Evolutionary conservation across 768 basidiomycete genomes (phyloP).

Genomic region (Galerina sulciceps): DNA sequence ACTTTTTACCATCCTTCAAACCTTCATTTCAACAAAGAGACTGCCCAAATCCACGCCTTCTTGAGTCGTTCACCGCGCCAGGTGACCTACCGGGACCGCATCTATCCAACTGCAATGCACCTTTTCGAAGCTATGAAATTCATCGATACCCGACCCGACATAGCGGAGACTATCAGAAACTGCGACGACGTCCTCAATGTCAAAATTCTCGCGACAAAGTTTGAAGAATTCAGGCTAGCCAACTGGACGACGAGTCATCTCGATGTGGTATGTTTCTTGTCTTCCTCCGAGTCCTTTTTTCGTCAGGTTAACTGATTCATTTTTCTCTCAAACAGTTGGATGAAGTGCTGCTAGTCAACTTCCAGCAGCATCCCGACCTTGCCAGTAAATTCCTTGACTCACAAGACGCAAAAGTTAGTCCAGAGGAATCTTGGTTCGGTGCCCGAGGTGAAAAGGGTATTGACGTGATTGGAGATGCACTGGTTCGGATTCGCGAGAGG

Average conservation of each 20-base stretch:
- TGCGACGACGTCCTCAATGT: slow-evolving; percentile 38
- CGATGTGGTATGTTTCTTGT: slow-evolving; percentile 44
- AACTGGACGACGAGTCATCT: slow-evolving; percentile 65
- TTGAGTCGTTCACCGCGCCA: slow-evolving; percentile 69
- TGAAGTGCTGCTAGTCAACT: slow-evolving; percentile 67
- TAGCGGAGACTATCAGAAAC: slow-evolving; percentile 60
- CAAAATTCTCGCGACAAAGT: slow-evolving; percentile 33
- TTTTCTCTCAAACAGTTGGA: slow-evolving; percentile 53
- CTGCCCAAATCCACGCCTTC: slow-evolving; percentile 46
- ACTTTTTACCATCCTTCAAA: slow-evolving; percentile 25
- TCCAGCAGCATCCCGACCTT: slow-evolving; percentile 68
- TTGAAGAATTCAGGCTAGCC: slow-evolving; percentile 38
- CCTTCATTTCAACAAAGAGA: slow-evolving; percentile 46
- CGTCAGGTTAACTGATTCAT: background rate
- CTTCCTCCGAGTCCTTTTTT: background rate
- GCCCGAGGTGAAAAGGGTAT: slow-evolving; percentile 48
- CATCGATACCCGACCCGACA: slow-evolving; percentile 47
- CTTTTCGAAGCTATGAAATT: slow-evolving; percentile 78
- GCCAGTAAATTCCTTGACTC: slow-evolving; percentile 60
- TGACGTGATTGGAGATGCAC: slow-evolving; percentile 67
- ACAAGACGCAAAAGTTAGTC: slow-evolving; percentile 47
- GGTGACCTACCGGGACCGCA: slow-evolving; percentile 54
- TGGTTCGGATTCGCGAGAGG: slow-evolving; percentile 57
- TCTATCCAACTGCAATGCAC: slow-evolving; percentile 74
- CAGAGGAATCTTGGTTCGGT: slow-evolving; percentile 70